Evolutionary conservation across 371 early-diverging fungal genomes (phyloP).

Genomic region (Mucor racemosus): DNA sequence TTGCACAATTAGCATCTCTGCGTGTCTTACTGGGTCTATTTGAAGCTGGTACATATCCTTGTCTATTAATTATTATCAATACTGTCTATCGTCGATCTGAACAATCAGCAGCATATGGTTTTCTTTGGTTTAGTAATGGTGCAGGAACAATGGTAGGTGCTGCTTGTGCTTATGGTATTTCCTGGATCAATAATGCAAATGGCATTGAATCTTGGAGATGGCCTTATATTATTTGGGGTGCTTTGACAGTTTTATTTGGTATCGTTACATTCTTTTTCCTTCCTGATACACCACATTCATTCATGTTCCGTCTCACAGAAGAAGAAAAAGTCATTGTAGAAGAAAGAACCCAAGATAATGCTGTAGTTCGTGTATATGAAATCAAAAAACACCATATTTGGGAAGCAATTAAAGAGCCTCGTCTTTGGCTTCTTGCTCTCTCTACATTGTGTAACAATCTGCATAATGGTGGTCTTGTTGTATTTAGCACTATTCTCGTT

Average conservation of each 20-base stretch:
- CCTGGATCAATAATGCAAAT: conserved; percentile 21
- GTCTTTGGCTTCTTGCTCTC: conserved; percentile 28
- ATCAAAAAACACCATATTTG: conserved; percentile 28
- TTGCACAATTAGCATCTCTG: conserved; percentile 29
- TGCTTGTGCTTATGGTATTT: conserved; percentile 26
- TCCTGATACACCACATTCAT: conserved; percentile 24
- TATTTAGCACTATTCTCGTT: conserved; percentile 39
- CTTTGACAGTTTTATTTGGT: conserved; percentile 27
- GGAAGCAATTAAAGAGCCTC: conserved; percentile 33
- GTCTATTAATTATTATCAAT: conserved; percentile 30
- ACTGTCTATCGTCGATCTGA: conserved; percentile 42
- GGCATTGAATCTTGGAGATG: conserved; percentile 35
- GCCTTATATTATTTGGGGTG: conserved; percentile 36
- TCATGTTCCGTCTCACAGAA: conserved; percentile 27
- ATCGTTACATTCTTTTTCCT: conserved; percentile 29
- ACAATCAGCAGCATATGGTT: conserved; percentile 28
- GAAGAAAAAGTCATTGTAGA: conserved; percentile 33
- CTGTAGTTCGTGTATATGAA: conserved; percentile 26
- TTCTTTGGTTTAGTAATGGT: conserved; percentile 26
- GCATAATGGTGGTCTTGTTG: conserved; percentile 37
- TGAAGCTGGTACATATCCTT: conserved; percentile 39
- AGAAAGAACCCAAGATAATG: conserved; percentile 29
- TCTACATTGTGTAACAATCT: conserved; percentile 32
- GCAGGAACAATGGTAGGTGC: conserved; percentile 26
- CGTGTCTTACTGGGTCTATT: conserved; percentile 40